Evolutionary conservation across 2,329 filamentous ascomycete genomes (phyloP), one percentile per base, ranked within the genome.

Genomic region (Ophiostoma piceae): DNA sequence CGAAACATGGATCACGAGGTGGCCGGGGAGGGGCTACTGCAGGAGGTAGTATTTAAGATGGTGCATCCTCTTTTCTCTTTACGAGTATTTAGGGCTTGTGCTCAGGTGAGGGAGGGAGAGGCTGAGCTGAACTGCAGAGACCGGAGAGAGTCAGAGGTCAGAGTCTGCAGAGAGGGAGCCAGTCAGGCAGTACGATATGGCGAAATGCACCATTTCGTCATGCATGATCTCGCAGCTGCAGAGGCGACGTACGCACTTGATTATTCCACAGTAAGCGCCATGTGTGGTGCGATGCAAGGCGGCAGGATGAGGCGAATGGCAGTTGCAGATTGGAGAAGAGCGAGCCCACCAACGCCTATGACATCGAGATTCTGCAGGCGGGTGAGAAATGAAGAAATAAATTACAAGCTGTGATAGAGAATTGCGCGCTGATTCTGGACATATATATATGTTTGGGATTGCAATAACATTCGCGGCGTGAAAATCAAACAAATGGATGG

Each of bases 191-290:
- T 26, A 57, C 51, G 22, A 54, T 57, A 14, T 3, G 57, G 26
- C 14, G 26, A 62, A 32, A 19, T 32, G 26, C 57, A 62, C 57
- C 22, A 26, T 57, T 62, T 19, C 57, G 57, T 32, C 57, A 62
- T 62, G 57, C 57, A 57, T 62, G 43, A n/a, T 47, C 43, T 47
- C 43, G 43, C 16, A 47, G 57, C 57, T 16, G 57, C 57, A 62
- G 26, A 26, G 12, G 12, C 26, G 57, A 29, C 26, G 22, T n/a
- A 62, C 57, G 32, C 22, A 19, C 22, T 16, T 32, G 3, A 7
- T 35, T 62, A 32, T 32, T 19, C 12, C 57, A 62, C 57, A 62
- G 57, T 32, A 62, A 29, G 57, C 57, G 57, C 57, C 57, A 32
- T 11, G 22, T 57, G 57, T 32, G 57, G 26, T 32, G 26, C 57